Conservation (phyloP, 1,284 basidiomycete species). For the Leccinum griseonigrum region DNA sequence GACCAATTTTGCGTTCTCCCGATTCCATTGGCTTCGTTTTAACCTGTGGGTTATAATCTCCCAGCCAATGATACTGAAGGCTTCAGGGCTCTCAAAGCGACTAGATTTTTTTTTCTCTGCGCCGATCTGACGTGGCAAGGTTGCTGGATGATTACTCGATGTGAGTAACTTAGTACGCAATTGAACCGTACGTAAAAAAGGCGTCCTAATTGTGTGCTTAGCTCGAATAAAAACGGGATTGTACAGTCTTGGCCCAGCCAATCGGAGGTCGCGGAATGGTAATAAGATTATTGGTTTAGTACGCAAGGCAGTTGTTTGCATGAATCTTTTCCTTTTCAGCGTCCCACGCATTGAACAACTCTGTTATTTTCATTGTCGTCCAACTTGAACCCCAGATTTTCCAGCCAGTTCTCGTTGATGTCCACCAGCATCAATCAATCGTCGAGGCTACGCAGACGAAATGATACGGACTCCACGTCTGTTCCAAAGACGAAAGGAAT, state of each 20-base stretch:
- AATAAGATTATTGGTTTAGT: background rate
- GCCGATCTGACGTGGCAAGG: background rate
- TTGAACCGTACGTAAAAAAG: background rate
- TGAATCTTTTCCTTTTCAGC: background rate
- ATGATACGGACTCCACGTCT: background rate
- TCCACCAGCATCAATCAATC: constrained; percentile 2
- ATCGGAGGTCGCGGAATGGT: background rate
- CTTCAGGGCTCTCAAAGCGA: background rate
- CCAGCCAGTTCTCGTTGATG: background rate
- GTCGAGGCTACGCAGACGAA: constrained; percentile 17
- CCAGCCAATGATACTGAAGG: background rate
- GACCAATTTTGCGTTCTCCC: background rate
- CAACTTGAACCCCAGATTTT: background rate
- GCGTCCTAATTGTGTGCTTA: background rate
- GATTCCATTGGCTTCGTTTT: background rate
- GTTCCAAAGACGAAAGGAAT: background rate
- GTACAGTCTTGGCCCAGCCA: background rate
- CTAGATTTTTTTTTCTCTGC: background rate
- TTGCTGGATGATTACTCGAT: background rate
- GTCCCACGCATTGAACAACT: background rate
- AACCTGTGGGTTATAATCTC: background rate
- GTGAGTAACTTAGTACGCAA: background rate
- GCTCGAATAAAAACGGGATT: background rate
- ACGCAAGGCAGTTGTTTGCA: background rate
- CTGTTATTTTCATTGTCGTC: background rate